A percentile compares a stretch with the other conserved stretches of the same genome.
Evolutionary conservation across 2,329 filamentous ascomycete species (phyloP).

Genomic region (Podosphaera aphanis): DNA sequence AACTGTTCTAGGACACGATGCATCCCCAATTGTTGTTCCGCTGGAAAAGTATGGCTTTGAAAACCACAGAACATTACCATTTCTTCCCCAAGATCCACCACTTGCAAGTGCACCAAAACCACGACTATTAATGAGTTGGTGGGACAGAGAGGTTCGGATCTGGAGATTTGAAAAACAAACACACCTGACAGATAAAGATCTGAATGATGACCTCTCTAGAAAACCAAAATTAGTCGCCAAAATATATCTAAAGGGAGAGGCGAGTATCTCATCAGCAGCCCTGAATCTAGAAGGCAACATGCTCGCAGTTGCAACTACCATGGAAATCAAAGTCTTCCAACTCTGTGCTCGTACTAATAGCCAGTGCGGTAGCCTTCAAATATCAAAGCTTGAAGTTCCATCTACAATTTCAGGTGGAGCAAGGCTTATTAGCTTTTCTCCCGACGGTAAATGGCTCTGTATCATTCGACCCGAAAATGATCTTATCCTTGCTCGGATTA

Average conservation of each 20-base stretch:
- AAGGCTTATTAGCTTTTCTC: constrained; percentile 43
- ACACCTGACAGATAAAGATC: constrained; percentile 11
- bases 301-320: constrained; percentile 51
- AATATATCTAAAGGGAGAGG: constrained; percentile 48
- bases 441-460: constrained; percentile 45
- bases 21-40: constrained; percentile 59
- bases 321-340: constrained; percentile 55
- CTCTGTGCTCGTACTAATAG: constrained; percentile 29
- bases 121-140: constrained; percentile 71
- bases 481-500: constrained; percentile 25
- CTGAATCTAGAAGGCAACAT: constrained; percentile 50
- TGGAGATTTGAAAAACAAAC: constrained; percentile 33
- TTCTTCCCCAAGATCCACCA: constrained; percentile 56
- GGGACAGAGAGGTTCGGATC: constrained; percentile 67
- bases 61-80: constrained; percentile 60
- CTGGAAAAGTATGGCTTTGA: constrained; percentile 56
- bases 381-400: constrained; percentile 48
- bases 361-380: constrained; percentile 35
- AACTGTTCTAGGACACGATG: constrained; percentile 47
- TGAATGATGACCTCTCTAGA: constrained; percentile 19
- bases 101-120: constrained; percentile 49
- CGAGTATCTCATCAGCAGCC: constrained; percentile 55
- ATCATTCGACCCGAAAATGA: constrained; percentile 37
- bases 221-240: constrained; percentile 45
- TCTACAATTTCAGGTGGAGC: constrained; percentile 38